phyloP scores from a whole-genome alignment of 805 yeast genomes.

The Yamadazyma philogaea region DNA sequence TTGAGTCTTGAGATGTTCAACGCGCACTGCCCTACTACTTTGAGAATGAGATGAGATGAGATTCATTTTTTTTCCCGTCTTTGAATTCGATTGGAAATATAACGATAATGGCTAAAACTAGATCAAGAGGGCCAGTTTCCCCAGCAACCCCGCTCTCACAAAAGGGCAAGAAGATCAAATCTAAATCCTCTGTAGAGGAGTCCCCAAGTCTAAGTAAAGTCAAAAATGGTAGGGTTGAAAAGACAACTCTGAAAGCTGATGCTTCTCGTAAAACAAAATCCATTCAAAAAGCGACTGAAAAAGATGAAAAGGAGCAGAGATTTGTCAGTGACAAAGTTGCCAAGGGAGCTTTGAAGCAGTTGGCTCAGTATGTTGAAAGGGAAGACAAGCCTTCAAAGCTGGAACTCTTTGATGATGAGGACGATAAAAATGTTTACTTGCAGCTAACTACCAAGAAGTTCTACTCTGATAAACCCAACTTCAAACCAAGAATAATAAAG shows the following conservation, averaged over 20 bases:
- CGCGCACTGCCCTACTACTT: neutral
- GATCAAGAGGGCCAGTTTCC: constrained; percentile 26
- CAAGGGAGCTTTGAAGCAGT: constrained; percentile 58
- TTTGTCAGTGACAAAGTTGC: constrained; percentile 22
- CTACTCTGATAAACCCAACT: constrained; percentile 54
- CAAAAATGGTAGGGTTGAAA: constrained; percentile 17
- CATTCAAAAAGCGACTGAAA: constrained; percentile 27
- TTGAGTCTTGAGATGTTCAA: neutral
- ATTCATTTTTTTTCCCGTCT: constrained; percentile 10
- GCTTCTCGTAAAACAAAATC: constrained; percentile 18
- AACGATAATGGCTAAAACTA: constrained; percentile 29
- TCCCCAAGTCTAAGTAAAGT: constrained; percentile 24
- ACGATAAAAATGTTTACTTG: constrained; percentile 52
- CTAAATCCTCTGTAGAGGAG: constrained; percentile 19
- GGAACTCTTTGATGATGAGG: constrained; percentile 50
- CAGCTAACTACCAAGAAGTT: constrained; percentile 65
- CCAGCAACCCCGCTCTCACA: constrained; percentile 26
- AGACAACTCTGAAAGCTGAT: constrained; percentile 10
- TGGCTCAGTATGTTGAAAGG: constrained; percentile 54
- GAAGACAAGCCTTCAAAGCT: constrained; percentile 28
- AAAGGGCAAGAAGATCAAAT: constrained; percentile 21
- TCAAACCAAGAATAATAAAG: constrained; percentile 52
- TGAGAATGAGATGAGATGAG: constrained; percentile 17
- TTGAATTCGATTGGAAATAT: neutral
- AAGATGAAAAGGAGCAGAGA: neutral